Conservation (phyloP, 352 stramenopile genomes). For the Phytophthora colocasiae region DNA sequence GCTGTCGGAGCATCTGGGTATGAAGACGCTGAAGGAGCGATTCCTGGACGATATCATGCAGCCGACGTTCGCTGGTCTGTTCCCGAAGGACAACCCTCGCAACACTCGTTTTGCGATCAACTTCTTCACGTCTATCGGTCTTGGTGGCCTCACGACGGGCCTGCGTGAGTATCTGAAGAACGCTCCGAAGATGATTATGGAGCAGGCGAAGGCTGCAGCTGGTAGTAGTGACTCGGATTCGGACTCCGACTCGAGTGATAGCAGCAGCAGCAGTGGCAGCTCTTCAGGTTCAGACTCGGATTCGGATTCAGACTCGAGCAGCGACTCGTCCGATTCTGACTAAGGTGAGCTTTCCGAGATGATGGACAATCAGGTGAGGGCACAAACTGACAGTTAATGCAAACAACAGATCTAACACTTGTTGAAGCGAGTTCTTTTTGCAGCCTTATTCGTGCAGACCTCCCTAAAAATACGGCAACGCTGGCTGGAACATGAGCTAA, state of each 20-base stretch:
- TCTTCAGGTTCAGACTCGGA: slow-evolving; percentile 46
- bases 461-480: slow-evolving; percentile 38
- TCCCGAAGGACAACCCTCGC: slow-evolving; percentile 96
- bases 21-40: slow-evolving; percentile 95
- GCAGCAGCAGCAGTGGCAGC: slow-evolving; percentile 30
- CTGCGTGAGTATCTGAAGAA: slow-evolving; percentile 97
- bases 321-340: slow-evolving; percentile 51
- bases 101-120: slow-evolving; percentile 99
- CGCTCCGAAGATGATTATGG: slow-evolving; percentile 95
- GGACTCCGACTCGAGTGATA: slow-evolving; percentile 54
- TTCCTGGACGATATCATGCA: slow-evolving; percentile 94
- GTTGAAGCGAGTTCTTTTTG: slow-evolving; percentile 33
- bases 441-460: slow-evolving; percentile 21
- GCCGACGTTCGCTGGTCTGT: slow-evolving; percentile 95
- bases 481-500: slow-evolving; percentile 1
- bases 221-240: slow-evolving; percentile 56
- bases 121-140: slow-evolving; percentile 99
- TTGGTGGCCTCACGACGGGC: slow-evolving; percentile 97
- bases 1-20: slow-evolving; percentile 96
- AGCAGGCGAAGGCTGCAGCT: slow-evolving; percentile 53
- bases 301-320: slow-evolving; percentile 51
- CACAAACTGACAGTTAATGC: slow-evolving; percentile 1
- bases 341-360: slow-evolving; percentile 18
- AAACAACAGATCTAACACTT: slow-evolving; percentile 24
- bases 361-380: slow-evolving; percentile 24